phyloP scores from a whole-genome alignment of 2,329 filamentous ascomycete species.

The Thielaviopsis cerberus region DNA sequence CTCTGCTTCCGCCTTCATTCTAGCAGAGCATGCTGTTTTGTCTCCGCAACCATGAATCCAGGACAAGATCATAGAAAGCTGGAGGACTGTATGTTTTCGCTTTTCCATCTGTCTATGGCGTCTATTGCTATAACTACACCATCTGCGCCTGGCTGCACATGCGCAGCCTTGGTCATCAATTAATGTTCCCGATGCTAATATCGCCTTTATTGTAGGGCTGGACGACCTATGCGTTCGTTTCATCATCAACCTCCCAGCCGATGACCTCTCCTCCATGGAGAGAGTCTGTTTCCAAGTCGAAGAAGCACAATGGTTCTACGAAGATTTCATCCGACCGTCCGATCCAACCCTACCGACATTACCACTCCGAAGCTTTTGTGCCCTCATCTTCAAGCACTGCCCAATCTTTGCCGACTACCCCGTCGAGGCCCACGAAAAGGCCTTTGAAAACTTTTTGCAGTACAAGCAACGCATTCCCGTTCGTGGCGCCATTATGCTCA shows the following conservation, averaged over 20 bases:
- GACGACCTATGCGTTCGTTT: constrained; percentile 97
- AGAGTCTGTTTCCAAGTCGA: constrained; percentile 97
- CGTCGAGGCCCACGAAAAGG: constrained; percentile 55
- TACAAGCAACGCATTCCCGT: constrained; percentile 95
- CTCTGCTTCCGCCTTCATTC: background rate
- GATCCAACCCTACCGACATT: constrained; percentile 73
- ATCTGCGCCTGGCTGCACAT: background rate
- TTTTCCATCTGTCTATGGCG: background rate
- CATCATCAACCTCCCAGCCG: constrained; percentile 85
- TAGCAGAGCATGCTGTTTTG: constrained; percentile 7
- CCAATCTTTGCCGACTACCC: constrained; percentile 71
- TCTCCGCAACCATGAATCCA: constrained; percentile 3
- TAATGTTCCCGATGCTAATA: background rate
- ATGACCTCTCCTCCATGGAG: constrained; percentile 75
- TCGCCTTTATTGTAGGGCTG: constrained; percentile 39
- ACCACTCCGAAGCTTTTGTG: constrained; percentile 65
- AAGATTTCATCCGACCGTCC: constrained; percentile 89
- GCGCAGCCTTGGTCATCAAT: background rate
- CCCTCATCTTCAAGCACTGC: constrained; percentile 85
- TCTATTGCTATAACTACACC: background rate
- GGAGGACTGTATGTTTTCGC: background rate
- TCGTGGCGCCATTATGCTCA: constrained; percentile 80
- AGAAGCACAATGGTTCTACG: constrained; percentile 99
- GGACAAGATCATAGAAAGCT: constrained; percentile 5
- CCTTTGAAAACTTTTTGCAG: constrained; percentile 77